phyloP scores from a whole-genome alignment of 139 green algal genomes.

The Axilococcus clingmanii region DNA sequence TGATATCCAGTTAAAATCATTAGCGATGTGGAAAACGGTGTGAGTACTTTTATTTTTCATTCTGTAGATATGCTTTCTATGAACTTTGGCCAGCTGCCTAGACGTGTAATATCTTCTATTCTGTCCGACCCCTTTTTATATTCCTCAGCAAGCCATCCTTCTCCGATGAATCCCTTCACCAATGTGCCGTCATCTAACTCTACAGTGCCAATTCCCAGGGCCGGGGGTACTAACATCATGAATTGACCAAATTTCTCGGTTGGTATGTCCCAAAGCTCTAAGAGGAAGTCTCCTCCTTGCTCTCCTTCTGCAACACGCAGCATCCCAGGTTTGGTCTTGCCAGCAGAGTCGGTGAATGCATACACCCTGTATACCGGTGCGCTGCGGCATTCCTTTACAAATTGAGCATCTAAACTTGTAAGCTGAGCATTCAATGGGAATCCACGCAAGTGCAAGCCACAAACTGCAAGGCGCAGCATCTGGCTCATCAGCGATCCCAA shows the following conservation, averaged over 20 bases:
- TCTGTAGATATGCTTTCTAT: not conserved
- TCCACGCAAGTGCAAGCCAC: conserved; percentile 41
- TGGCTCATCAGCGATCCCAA: too few relatives aligned
- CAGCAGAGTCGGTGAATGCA: conserved; percentile 16
- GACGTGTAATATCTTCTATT: conserved; percentile 4
- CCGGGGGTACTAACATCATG: conserved; percentile 26
- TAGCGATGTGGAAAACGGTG: too few relatives aligned
- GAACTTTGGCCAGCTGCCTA: conserved; percentile 2
- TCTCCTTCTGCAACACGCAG: conserved; percentile 1
- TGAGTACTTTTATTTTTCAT: too few relatives aligned
- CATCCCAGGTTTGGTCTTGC: conserved; percentile 32
- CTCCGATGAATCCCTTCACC: conserved; percentile 62
- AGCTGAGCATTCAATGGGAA: conserved; percentile 53
- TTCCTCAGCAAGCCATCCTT: conserved; percentile 30
- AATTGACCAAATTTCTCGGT: conserved; percentile 44
- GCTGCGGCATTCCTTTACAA: conserved; percentile 36
- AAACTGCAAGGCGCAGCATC: conserved; percentile 23
- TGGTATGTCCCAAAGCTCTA: conserved; percentile 60
- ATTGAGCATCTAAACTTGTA: conserved; percentile 26
- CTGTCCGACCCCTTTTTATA: not conserved
- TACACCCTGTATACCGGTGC: conserved; percentile 41
- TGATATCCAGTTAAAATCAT: too few relatives aligned
- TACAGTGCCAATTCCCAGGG: conserved; percentile 54
- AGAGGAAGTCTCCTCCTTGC: conserved; percentile 22
- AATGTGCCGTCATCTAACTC: conserved; percentile 43